Evolutionary conservation across 352 stramenopile genomes (phyloP).

Genomic region (Globisporangium barbulae): DNA sequence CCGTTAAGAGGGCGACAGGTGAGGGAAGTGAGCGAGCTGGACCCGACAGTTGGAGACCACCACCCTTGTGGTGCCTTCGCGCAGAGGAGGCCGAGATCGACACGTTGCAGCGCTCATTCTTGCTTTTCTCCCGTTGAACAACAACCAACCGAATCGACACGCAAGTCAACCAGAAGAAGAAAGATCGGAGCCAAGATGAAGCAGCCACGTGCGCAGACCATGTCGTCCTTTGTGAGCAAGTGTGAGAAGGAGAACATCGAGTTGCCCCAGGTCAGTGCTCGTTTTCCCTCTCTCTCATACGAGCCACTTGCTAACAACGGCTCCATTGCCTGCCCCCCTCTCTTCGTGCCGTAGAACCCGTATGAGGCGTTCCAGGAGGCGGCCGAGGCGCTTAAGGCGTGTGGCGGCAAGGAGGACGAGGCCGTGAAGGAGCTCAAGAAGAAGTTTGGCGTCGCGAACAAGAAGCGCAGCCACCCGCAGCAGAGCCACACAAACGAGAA

Average conservation of each 20-base stretch:
- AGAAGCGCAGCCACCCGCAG: constrained; percentile 19
- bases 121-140: constrained; percentile 2
- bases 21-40: no score
- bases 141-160: background rate
- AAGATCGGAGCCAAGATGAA: constrained; percentile 20
- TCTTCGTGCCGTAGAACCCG: constrained; percentile 23
- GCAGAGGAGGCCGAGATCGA: no score
- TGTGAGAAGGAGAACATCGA: constrained; percentile 38
- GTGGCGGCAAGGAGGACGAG: constrained; percentile 31
- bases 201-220: constrained; percentile 18
- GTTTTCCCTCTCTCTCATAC: background rate
- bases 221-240: constrained; percentile 32
- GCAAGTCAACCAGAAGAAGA: constrained; percentile 8
- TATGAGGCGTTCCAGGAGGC: constrained; percentile 38
- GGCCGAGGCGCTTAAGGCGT: constrained; percentile 26
- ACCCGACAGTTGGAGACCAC: no score
- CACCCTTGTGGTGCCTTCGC: no score
- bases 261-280: constrained; percentile 31
- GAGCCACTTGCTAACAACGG: background rate
- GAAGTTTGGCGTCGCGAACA: constrained; percentile 22
- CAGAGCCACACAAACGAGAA: constrained; percentile 20
- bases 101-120: constrained; percentile 6
- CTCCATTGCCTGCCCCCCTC: background rate
- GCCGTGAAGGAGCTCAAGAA: constrained; percentile 33
- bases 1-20: no score